Percentiles rank a stretch among this genome's conserved stretches.
phyloP scores from a whole-genome alignment of 1,139 yeast species.

The Sugiyamaella paludigena region DNA sequence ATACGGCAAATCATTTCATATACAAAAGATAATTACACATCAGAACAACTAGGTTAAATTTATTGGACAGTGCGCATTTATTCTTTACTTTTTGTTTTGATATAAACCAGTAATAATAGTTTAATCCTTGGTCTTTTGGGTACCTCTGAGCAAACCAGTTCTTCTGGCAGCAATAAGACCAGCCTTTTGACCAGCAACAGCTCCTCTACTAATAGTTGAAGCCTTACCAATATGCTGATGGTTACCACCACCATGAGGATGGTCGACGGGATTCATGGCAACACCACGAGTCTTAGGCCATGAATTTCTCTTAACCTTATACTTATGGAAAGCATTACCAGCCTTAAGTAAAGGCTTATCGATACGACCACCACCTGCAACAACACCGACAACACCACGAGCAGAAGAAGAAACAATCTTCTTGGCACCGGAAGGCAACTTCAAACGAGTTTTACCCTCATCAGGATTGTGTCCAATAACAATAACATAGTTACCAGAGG shows the following conservation, averaged over 20 bases:
- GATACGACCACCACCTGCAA: conserved; percentile 99
- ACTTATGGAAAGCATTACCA: conserved; percentile 99
- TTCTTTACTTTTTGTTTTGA: no score
- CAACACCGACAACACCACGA: conserved; percentile 99
- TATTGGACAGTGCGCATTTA: no score
- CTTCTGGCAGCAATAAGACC: conserved; percentile 99
- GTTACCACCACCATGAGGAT: conserved; percentile 99
- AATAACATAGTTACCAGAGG: conserved; percentile 99
- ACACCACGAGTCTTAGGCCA: conserved; percentile 99
- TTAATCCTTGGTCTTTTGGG: conserved; percentile 93
- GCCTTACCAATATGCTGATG: conserved; percentile 99
- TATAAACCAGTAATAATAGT: conserved; percentile 13
- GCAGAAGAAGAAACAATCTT: conserved; percentile 92
- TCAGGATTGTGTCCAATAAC: conserved; percentile 99
- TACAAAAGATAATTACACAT: no score
- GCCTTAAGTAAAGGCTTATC: conserved; percentile 99
- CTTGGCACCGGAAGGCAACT: conserved; percentile 99
- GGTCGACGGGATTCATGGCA: conserved; percentile 99
- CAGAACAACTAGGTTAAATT: no score
- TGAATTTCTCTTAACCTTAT: conserved; percentile 98
- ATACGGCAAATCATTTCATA: not conserved
- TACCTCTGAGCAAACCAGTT: conserved; percentile 99
- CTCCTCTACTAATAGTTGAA: conserved; percentile 99
- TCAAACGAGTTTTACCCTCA: conserved; percentile 97
- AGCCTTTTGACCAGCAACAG: conserved; percentile 99